These are phyloP conservation scores for Colletotrichum acutatum DNA, from an alignment of 2,329 filamentous ascomycete species.

Conservation along the genomic window DNA sequence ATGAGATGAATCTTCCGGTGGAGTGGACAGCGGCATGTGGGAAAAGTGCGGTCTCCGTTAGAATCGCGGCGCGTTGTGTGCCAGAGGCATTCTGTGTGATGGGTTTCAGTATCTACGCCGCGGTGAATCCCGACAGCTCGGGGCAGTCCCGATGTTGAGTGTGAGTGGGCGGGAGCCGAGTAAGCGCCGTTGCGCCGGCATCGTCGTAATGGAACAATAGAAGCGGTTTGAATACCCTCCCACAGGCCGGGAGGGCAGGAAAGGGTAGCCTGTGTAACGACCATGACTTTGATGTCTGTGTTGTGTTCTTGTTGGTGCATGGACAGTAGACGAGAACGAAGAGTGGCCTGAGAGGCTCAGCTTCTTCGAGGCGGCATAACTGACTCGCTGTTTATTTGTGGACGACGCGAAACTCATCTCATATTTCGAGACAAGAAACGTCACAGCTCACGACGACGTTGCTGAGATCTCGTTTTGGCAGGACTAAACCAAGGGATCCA, in stretches of 20 bases:
- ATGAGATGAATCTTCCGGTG: neutral
- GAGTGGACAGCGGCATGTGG: conserved; percentile 3
- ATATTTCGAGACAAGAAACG: conserved; percentile 31
- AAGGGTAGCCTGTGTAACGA: conserved; percentile 6
- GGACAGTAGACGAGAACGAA: neutral
- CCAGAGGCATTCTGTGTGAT: conserved; percentile 29
- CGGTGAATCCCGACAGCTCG: conserved; percentile 12
- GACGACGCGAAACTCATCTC: conserved; percentile 31
- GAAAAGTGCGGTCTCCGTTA: neutral
- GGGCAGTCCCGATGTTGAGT: conserved; percentile 1
- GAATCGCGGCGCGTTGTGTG: conserved; percentile 24
- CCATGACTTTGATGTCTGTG: neutral
- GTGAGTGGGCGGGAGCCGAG: neutral
- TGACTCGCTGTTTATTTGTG: conserved; percentile 30
- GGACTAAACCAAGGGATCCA: neutral
- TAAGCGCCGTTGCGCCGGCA: conserved; percentile 8
- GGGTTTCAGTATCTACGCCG: conserved; percentile 22
- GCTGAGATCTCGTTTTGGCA: neutral
- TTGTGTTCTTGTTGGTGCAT: neutral
- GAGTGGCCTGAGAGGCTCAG: neutral
- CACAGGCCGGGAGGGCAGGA: neutral
- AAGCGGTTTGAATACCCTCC: conserved; percentile 9
- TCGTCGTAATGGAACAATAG: neutral
- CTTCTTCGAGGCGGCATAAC: neutral
- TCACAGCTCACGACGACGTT: conserved; percentile 6